Evolutionary conservation across 139 green algal species (phyloP).

Genomic region (Coccomyxa sp.): DNA sequence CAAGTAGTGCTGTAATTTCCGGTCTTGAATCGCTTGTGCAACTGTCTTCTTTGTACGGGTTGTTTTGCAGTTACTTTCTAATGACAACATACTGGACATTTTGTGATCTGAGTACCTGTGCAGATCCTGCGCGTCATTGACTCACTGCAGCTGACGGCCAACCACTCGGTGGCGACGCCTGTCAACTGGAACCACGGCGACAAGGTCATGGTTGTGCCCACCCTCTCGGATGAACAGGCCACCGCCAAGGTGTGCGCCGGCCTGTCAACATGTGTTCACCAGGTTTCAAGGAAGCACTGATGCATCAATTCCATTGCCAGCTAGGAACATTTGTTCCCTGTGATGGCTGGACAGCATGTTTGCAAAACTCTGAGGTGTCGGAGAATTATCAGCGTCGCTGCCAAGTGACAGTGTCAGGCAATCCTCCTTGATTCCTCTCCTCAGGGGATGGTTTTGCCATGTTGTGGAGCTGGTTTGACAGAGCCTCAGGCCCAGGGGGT

Average conservation of each 20-base stretch:
- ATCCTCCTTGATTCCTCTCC: too few relatives aligned
- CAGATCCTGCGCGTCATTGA: constrained; percentile 66
- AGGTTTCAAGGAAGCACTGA: too few relatives aligned
- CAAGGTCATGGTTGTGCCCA: constrained; percentile 49
- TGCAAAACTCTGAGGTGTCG: too few relatives aligned
- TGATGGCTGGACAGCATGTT: too few relatives aligned
- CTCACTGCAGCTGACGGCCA: constrained; percentile 61
- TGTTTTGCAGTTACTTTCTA: background rate
- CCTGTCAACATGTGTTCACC: too few relatives aligned
- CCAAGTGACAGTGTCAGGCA: too few relatives aligned
- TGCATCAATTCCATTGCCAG: too few relatives aligned
- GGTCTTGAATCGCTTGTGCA: background rate
- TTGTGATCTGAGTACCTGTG: background rate
- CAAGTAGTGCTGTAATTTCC: background rate
- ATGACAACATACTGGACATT: background rate
- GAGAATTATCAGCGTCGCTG: too few relatives aligned
- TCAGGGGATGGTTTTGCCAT: too few relatives aligned
- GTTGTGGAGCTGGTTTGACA: too few relatives aligned
- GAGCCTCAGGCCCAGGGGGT: too few relatives aligned
- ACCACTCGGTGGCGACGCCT: constrained; percentile 54
- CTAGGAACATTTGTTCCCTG: too few relatives aligned
- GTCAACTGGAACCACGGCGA: constrained; percentile 58
- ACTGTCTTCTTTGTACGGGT: background rate
- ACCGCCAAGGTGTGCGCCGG: constrained; percentile 27
- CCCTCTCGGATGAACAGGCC: constrained; percentile 47